These are phyloP conservation scores for Trichoderma asperelloides DNA, from an alignment of 495 filamentous ascomycete genomes.

Conservation along the genomic window DNA sequence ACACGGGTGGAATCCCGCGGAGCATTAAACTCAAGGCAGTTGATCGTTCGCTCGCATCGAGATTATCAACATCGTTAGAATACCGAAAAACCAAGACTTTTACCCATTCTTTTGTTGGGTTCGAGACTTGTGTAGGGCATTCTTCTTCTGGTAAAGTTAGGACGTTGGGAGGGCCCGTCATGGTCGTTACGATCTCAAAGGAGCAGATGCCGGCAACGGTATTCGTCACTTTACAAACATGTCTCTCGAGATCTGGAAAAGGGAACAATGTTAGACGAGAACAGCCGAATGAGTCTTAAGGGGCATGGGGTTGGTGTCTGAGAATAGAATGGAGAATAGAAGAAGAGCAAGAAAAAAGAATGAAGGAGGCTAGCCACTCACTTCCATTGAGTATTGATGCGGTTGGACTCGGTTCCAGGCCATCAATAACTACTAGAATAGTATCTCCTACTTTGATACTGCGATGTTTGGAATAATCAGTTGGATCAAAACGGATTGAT, in stretches of 20 bases:
- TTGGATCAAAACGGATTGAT: not conserved
- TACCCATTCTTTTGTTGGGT: not conserved
- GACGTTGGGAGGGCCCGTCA: not conserved
- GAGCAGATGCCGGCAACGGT: not conserved
- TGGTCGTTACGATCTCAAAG: not conserved
- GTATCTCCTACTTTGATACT: not conserved
- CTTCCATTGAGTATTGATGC: not conserved
- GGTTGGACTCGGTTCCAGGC: not conserved
- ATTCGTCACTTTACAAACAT: not conserved
- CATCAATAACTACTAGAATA: not conserved
- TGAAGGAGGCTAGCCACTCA: not conserved
- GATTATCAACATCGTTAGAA: conserved; percentile 22
- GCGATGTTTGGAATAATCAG: not conserved
- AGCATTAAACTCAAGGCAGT: conserved; percentile 50
- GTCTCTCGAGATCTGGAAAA: not conserved
- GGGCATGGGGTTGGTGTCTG: no score
- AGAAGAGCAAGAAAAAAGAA: no score
- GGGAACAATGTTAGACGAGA: not conserved
- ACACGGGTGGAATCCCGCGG: conserved; percentile 57
- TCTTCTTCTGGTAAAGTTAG: not conserved
- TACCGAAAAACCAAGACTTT: not conserved
- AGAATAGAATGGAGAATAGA: not conserved
- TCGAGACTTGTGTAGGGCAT: not conserved
- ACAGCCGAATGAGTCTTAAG: not conserved
- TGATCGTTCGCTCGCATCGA: conserved; percentile 28